Conservation (phyloP, 352 stramenopile genomes). For the Pythium grandisporangium region DNA sequence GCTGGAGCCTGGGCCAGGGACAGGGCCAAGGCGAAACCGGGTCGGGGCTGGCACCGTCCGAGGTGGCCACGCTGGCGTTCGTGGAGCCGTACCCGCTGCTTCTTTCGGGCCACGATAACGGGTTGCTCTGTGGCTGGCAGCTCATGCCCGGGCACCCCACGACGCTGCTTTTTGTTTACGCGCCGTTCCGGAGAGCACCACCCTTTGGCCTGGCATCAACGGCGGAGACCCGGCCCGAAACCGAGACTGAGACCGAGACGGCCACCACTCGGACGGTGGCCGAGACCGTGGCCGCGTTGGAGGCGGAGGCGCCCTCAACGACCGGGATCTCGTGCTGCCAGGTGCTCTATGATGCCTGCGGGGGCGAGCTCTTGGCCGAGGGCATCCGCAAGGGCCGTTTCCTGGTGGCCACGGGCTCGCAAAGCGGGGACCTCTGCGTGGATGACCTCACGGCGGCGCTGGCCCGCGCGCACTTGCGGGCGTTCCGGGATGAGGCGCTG, state of each 20-base stretch:
- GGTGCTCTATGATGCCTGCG: slow-evolving; percentile 53
- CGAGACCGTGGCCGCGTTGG: background rate
- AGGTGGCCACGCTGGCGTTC: slow-evolving; percentile 64
- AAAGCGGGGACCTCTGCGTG: slow-evolving; percentile 35
- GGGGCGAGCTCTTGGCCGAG: slow-evolving; percentile 35
- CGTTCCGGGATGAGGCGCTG: slow-evolving; percentile 47
- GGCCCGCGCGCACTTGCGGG: slow-evolving; percentile 20
- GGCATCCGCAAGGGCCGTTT: slow-evolving; percentile 38
- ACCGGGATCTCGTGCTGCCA: slow-evolving; percentile 33
- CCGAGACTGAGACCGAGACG: too few species aligned
- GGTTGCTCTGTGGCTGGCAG: slow-evolving; percentile 46
- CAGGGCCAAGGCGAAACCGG: too few species aligned
- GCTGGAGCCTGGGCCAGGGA: slow-evolving; percentile 13
- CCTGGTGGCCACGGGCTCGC: slow-evolving; percentile 25
- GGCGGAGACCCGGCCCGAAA: too few species aligned
- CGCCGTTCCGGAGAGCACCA: too few species aligned
- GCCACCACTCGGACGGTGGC: slow-evolving; percentile 3
- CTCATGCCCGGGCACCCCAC: slow-evolving; percentile 38
- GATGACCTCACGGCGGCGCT: slow-evolving; percentile 50
- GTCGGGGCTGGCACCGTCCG: slow-evolving; percentile 9
- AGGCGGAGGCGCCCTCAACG: slow-evolving; percentile 4
- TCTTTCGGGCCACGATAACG: slow-evolving; percentile 62
- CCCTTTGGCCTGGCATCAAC: too few species aligned
- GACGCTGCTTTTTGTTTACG: slow-evolving; percentile 8
- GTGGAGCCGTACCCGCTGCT: slow-evolving; percentile 68